Percentiles rank a stretch among this genome's conserved stretches.
Evolutionary conservation across 2,329 filamentous ascomycete genomes (phyloP).

Genomic region (Chaetomium sp.): DNA sequence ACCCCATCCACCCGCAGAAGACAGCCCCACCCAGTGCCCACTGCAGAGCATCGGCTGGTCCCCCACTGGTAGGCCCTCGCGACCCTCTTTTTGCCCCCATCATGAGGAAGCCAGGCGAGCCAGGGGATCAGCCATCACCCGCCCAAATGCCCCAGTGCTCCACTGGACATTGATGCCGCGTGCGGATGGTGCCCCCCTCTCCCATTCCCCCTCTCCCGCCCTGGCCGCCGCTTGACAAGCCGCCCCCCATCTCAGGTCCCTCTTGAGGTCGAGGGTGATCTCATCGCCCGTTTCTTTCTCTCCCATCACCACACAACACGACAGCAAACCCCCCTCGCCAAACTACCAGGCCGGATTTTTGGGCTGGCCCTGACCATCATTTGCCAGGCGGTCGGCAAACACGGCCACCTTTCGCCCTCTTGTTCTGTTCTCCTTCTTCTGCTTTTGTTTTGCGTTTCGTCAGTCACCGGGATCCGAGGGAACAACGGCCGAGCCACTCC

Average conservation of each 20-base stretch:
- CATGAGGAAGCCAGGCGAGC: no score
- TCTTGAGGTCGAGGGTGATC: conserved; percentile 19
- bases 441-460: neutral
- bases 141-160: neutral
- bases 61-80: neutral
- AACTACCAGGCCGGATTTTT: conserved; percentile 18
- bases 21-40: neutral
- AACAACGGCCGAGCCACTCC: conserved; percentile 14
- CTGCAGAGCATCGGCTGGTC: neutral
- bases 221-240: conserved; percentile 17
- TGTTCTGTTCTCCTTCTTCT: neutral
- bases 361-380: conserved; percentile 22
- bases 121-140: conserved; percentile 6
- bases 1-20: conserved; percentile 5
- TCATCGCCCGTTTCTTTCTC: conserved; percentile 20
- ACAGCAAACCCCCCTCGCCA: conserved; percentile 11
- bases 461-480: conserved; percentile 12
- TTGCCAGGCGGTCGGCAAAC: conserved; percentile 13
- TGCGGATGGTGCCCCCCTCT: neutral
- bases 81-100: no score
- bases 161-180: neutral
- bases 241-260: conserved; percentile 1
- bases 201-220: conserved; percentile 8
- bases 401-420: conserved; percentile 7
- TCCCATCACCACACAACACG: conserved; percentile 20